A percentile compares a stretch with the other conserved stretches of the same genome.
These are phyloP conservation scores for Sporobolomyces phaffii DNA, from an alignment of 768 basidiomycete species.

Conservation along the genomic window DNA sequence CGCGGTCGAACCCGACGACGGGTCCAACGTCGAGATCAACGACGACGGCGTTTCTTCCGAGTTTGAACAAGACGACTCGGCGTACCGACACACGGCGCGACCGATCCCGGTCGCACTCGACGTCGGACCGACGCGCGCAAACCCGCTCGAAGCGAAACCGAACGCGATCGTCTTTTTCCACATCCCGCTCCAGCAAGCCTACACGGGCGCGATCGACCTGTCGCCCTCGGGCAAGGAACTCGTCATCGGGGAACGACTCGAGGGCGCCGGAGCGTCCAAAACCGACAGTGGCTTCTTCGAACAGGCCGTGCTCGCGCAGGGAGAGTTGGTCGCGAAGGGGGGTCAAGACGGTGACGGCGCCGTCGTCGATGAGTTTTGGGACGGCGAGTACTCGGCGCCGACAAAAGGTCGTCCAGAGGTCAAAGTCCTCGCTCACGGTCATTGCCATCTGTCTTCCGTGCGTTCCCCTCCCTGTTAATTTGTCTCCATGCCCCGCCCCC, in stretches of 20 bases:
- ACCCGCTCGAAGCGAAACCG: conserved; percentile 67
- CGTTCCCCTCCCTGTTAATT: no score
- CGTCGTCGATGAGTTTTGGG: conserved; percentile 46
- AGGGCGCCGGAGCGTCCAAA: conserved; percentile 60
- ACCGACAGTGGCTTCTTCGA: conserved; percentile 76
- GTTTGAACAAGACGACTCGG: conserved; percentile 3
- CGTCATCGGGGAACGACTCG: conserved; percentile 64
- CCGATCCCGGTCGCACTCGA: conserved; percentile 8
- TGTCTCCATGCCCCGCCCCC: no score
- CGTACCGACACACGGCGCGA: neutral
- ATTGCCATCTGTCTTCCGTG: conserved; percentile 57
- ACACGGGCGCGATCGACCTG: conserved; percentile 62
- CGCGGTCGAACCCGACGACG: conserved; percentile 21
- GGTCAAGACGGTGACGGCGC: conserved; percentile 54
- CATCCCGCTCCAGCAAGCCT: conserved; percentile 81
- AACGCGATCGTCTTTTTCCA: conserved; percentile 99
- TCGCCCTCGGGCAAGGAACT: conserved; percentile 58
- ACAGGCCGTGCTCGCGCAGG: conserved; percentile 70
- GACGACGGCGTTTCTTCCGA: conserved; percentile 17
- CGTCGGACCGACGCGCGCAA: conserved; percentile 14
- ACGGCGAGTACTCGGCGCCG: conserved; percentile 27
- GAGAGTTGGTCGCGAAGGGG: conserved; percentile 55
- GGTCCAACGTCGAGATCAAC: conserved; percentile 1
- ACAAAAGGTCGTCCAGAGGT: conserved; percentile 27
- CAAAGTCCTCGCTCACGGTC: conserved; percentile 73